Percentiles rank a stretch among this genome's conserved stretches.
Evolutionary conservation across 2,329 filamentous ascomycete species (phyloP).

Genomic region (Reticulascus tulasneorum): DNA sequence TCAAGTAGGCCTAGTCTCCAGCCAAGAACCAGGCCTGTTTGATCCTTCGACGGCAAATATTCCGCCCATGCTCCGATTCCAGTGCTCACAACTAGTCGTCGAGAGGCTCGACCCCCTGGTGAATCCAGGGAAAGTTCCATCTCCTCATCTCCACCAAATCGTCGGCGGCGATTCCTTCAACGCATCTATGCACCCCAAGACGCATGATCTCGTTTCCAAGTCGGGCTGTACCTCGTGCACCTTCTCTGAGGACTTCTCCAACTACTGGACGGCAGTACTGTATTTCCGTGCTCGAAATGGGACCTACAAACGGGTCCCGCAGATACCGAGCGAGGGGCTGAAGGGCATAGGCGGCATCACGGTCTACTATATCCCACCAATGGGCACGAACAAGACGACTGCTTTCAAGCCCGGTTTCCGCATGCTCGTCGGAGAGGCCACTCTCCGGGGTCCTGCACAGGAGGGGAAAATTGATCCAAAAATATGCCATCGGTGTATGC

Average conservation of each 20-base stretch:
- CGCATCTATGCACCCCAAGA: slow-evolving; percentile 32
- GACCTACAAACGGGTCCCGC: slow-evolving; percentile 35
- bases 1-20: too few relatives aligned
- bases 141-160: slow-evolving; percentile 56
- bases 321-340: slow-evolving; percentile 33
- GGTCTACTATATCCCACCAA: too few relatives aligned
- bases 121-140: slow-evolving; percentile 43
- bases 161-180: slow-evolving; percentile 50
- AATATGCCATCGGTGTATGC: too few relatives aligned
- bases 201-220: slow-evolving; percentile 24
- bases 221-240: slow-evolving; percentile 41
- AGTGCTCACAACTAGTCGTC: slow-evolving; percentile 43
- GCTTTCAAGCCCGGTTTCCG: slow-evolving; percentile 45
- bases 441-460: too few relatives aligned
- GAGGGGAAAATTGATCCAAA: too few relatives aligned
- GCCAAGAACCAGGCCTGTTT: too few relatives aligned
- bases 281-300: slow-evolving; percentile 37
- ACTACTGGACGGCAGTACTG: slow-evolving; percentile 33
- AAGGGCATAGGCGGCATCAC: slow-evolving; percentile 38
- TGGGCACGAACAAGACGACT: slow-evolving; percentile 35
- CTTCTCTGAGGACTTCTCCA: too few relatives aligned
- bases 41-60: too few relatives aligned
- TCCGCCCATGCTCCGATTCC: slow-evolving; percentile 45
- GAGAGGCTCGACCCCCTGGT: slow-evolving; percentile 39
- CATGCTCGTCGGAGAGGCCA: slow-evolving; percentile 45